phyloP scores from a whole-genome alignment of 495 filamentous ascomycete species.

The Clavariopsis aquatica region DNA sequence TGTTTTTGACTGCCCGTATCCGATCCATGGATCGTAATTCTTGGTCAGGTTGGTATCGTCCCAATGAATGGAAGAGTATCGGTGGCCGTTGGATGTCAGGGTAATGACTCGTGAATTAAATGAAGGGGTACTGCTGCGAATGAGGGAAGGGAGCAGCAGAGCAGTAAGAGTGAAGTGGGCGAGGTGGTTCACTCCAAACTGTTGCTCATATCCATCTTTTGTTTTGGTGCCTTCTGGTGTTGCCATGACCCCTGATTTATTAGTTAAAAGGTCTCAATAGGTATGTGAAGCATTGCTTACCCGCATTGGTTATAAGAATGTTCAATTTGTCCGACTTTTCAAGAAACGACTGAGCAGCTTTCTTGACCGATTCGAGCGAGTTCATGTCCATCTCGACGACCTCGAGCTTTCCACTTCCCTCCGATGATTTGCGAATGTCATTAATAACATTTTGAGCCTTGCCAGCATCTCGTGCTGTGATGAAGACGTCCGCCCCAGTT shows the following conservation, averaged over 20 bases:
- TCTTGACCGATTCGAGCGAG: conserved; percentile 49
- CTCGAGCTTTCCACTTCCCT: conserved; percentile 33
- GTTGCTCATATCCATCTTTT: conserved; percentile 31
- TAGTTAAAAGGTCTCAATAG: neutral
- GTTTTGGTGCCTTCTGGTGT: conserved; percentile 16
- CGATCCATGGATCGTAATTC: conserved; percentile 47
- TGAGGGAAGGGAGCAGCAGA: conserved; percentile 23
- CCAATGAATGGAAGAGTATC: conserved; percentile 26
- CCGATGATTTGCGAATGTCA: conserved; percentile 19
- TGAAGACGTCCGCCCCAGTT: conserved; percentile 52
- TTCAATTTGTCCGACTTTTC: conserved; percentile 38
- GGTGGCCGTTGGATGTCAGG: conserved; percentile 49
- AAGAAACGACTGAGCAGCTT: conserved; percentile 43
- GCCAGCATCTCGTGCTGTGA: conserved; percentile 47
- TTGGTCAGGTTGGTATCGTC: conserved; percentile 44
- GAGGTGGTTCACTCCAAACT: conserved; percentile 38
- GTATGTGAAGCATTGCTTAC: neutral
- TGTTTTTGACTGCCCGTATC: conserved; percentile 38
- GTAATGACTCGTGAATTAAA: conserved; percentile 44
- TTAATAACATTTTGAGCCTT: conserved; percentile 39
- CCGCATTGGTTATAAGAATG: conserved; percentile 33
- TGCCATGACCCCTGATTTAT: conserved; percentile 20
- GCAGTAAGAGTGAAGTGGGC: conserved; percentile 33
- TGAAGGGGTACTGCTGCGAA: conserved; percentile 8
- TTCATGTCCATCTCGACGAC: conserved; percentile 52